Base-by-base conservation (phyloP, 768 basidiomycete genomes). In the Boletus sp. region DNA sequence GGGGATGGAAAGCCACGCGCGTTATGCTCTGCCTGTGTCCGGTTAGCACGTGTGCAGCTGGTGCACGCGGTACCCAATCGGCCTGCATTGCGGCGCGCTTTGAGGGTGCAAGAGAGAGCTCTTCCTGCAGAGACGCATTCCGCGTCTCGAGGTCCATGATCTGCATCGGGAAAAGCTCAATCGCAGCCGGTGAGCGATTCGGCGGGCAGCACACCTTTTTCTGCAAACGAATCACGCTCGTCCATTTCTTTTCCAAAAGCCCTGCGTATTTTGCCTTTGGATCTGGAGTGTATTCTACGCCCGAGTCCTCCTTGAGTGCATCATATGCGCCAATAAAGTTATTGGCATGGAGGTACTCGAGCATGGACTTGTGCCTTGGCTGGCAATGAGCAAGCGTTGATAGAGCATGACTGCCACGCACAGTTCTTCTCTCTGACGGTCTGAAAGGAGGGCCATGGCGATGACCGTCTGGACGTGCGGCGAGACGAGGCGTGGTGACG, bases 201-300 rank as follows among this genome's bases (percentile, higher is more conserved):
- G 24, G 18, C 30, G n/a, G n/a, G 47, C 12, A 11, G 47, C 47
- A 18, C 44, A 89, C 93, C 86, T 95, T 96, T 81, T 95, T 92
- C 78, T 98, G 95, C 70, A 98, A 74, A 62, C 95, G 83, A 56
- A 98, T 95, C 35, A 97, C 93, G 67, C 89, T 92, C 48, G 92
- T 96, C 95, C 95, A 98, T 74, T 98, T 98, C 86, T 96, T 96
- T 78, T 93, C 95, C 58, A 98, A 75, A 55, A 98, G 75, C 1
- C 94, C 94, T 2, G 86, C 85, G 66, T 86, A 89, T 71, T 91
- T 89, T 50, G 92, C 85, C 69, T 90, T 93, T 24, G 92, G 85
- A 77, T 96, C 94, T 15, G 90, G 90, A 4, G 80, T 78, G 70
- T 89, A 90, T 57, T 86, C 83, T 29, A 80, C 68, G 54, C 80